A percentile compares a stretch with the other conserved stretches of the same genome.
phyloP scores from a whole-genome alignment of 2,329 filamentous ascomycete species.

The Cladosporium phlei region DNA sequence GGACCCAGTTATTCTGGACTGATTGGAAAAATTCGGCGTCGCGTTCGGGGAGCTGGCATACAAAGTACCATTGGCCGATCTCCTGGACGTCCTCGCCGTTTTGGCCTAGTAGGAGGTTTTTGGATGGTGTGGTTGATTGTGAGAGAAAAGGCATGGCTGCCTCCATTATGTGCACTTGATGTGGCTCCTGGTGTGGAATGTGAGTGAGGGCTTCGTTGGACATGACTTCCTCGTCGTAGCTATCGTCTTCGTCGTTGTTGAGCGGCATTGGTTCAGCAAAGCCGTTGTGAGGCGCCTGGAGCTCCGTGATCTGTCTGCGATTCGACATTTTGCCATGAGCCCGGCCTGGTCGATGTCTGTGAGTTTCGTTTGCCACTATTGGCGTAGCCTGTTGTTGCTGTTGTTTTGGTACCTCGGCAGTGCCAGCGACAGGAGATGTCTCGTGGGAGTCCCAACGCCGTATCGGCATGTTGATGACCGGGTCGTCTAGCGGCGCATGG shows the following conservation, averaged over 20 bases:
- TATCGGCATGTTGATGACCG: slow-evolving; percentile 2
- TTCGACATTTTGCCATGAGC: neutral
- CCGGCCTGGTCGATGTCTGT: neutral
- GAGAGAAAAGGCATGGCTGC: slow-evolving; percentile 3
- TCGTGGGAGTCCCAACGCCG: slow-evolving; percentile 10
- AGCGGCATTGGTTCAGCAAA: neutral
- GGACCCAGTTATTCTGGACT: slow-evolving; percentile 10
- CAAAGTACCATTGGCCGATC: slow-evolving; percentile 10
- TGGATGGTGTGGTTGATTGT: neutral
- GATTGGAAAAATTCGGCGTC: slow-evolving; percentile 2
- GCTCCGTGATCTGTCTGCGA: neutral
- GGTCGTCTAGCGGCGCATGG: neutral
- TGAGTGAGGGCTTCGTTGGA: neutral
- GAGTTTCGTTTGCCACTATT: neutral
- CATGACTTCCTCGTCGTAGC: slow-evolving; percentile 9
- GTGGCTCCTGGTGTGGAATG: neutral
- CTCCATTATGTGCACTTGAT: neutral
- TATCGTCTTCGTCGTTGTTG: neutral
- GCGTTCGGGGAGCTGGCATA: slow-evolving; percentile 1
- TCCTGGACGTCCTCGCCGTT: slow-evolving; percentile 6
- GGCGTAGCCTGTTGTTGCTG: too few relatives aligned
- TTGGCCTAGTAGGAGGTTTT: neutral
- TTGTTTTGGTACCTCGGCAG: slow-evolving; percentile 2
- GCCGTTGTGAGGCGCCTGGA: neutral
- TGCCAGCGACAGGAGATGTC: neutral